phyloP scores from a whole-genome alignment of 2,329 filamentous ascomycete genomes.

The Colletotrichum sansevieriae region DNA sequence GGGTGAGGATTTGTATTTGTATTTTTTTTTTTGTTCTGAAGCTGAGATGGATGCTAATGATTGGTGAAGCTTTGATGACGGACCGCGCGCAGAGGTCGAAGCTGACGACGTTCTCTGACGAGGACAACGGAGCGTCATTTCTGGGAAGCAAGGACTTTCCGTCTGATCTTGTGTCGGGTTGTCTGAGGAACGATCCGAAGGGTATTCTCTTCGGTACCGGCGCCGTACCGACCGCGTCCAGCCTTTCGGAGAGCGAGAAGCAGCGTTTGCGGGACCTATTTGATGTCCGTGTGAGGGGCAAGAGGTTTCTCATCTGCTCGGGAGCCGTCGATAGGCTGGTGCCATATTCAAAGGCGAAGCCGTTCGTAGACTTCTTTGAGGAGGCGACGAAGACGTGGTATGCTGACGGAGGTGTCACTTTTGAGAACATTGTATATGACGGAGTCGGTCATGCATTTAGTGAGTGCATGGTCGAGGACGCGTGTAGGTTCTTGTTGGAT shows the following conservation, averaged over 20 bases:
- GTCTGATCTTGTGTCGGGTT: constrained; percentile 70
- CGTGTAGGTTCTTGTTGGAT: constrained; percentile 72
- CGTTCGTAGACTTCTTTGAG: constrained; percentile 74
- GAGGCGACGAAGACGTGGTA: constrained; percentile 66
- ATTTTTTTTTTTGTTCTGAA: not conserved
- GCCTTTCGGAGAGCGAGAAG: constrained; percentile 54
- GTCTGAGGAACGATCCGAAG: constrained; percentile 79
- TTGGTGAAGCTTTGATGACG: constrained; percentile 71
- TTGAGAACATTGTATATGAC: constrained; percentile 77
- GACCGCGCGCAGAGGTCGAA: constrained; percentile 82
- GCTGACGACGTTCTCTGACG: constrained; percentile 69
- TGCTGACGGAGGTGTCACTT: constrained; percentile 64
- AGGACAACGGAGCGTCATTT: constrained; percentile 72
- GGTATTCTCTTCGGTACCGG: constrained; percentile 75
- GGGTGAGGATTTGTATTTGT: constrained; percentile 57
- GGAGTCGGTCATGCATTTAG: constrained; percentile 79
- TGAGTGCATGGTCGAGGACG: constrained; percentile 74
- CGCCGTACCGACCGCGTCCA: constrained; percentile 47
- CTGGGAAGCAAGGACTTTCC: constrained; percentile 86
- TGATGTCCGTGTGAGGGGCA: constrained; percentile 66
- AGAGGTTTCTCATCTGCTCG: constrained; percentile 74
- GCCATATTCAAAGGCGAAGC: constrained; percentile 71
- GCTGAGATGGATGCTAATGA: constrained; percentile 5
- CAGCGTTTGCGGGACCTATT: constrained; percentile 60
- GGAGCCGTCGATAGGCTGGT: constrained; percentile 80